Percentiles rank a stretch among this genome's conserved stretches.
These are phyloP conservation scores for Trichoderma aggressivum DNA, from an alignment of 2,329 filamentous ascomycete species.

Conservation along the genomic window DNA sequence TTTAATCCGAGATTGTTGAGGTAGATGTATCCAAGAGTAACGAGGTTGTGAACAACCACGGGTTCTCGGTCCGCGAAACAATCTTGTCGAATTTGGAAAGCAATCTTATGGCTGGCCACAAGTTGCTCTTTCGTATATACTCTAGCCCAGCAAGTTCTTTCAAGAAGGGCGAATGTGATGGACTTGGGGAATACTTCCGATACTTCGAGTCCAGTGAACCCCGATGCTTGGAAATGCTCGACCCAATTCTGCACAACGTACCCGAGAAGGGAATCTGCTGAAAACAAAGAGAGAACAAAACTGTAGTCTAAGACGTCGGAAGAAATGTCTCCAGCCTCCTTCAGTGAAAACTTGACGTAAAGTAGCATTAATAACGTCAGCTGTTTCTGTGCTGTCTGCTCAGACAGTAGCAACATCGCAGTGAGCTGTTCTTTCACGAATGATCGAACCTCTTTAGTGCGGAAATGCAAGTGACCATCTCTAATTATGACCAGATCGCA, in stretches of 20 bases:
- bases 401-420: background rate
- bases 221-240: slow-evolving; percentile 35
- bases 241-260: slow-evolving; percentile 38
- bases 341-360: background rate
- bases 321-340: background rate
- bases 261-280: slow-evolving; percentile 30
- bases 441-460: background rate
- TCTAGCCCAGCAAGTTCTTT: background rate
- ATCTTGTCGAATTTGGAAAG: background rate
- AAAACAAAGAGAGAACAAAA: slow-evolving; percentile 27
- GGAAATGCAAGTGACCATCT: background rate
- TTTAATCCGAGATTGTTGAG: slow-evolving; percentile 24
- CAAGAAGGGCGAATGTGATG: background rate
- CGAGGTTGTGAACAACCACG: background rate
- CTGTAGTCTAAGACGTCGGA: slow-evolving; percentile 10
- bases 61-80: background rate
- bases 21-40: slow-evolving; percentile 36
- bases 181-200: background rate
- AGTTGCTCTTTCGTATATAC: background rate
- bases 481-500: background rate
- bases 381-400: background rate
- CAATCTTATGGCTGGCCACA: background rate
- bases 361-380: background rate
- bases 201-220: slow-evolving; percentile 27
- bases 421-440: background rate